A percentile compares a stretch with the other conserved stretches of the same genome.
phyloP scores from a whole-genome alignment of 306 rosid genomes.

The Gleditsia sinensis region DNA sequence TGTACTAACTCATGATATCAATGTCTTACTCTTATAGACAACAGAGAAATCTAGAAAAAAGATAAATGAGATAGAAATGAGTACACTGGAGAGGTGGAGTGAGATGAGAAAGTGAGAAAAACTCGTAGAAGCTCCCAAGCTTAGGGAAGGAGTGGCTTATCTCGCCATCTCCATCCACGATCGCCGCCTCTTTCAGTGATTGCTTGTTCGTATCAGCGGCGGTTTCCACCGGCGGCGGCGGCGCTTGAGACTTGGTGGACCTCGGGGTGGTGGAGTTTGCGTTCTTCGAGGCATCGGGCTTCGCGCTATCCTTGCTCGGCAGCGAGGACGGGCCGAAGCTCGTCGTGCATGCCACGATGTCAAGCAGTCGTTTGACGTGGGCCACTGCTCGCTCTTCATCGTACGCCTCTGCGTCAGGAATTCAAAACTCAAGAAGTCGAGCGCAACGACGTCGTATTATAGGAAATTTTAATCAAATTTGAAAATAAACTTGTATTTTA shows the following conservation, averaged over 20 bases:
- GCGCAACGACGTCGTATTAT: conserved; percentile 39
- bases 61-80: background rate
- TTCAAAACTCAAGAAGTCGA: background rate
- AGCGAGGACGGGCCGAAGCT: conserved; percentile 66
- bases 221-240: background rate
- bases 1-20: conserved; percentile 37
- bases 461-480: too few species aligned
- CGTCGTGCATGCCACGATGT: conserved; percentile 86
- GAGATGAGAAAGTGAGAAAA: conserved; percentile 90
- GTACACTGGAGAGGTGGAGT: conserved; percentile 88
- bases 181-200: conserved; percentile 43
- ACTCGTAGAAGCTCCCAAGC: conserved; percentile 89
- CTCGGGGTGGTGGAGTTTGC: conserved; percentile 33
- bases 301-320: conserved; percentile 41
- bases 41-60: background rate
- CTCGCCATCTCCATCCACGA: conserved; percentile 61
- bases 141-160: conserved; percentile 75
- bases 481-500: too few species aligned
- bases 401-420: conserved; percentile 65
- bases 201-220: conserved; percentile 17
- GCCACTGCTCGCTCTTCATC: conserved; percentile 69
- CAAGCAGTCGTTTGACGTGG: conserved; percentile 81
- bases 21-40: background rate
- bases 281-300: conserved; percentile 48
- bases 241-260: conserved; percentile 42